Evolutionary conservation across 2,329 filamentous ascomycete genomes (phyloP), one percentile per base, ranked within the genome.

Genomic region (Arachnopeziza araneosa): DNA sequence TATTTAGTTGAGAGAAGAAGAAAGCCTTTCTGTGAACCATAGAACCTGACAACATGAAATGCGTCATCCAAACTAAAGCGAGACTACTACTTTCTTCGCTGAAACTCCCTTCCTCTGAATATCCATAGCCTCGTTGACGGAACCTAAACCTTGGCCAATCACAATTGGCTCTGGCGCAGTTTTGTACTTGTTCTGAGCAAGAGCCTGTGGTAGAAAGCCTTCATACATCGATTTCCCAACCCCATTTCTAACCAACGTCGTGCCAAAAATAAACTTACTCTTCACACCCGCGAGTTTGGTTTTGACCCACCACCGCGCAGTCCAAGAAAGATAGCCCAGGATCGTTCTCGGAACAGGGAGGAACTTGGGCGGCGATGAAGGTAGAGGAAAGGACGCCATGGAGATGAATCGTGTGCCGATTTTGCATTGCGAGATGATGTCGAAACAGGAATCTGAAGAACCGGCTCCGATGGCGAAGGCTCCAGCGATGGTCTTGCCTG

Each of bases 61-160:
- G 14, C 7, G 14, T 7, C 30, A 32, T 32, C 7, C 7, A 32
- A 14, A 7, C 12, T 44, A 44, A 19, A 44, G 36, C 2, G 36
- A 44, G 12, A 44, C 36, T 14, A 44, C 76, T 23, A 78, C 26
- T 64, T 79, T 80, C 65, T 72, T 72, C 1, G 73, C 77, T 6
- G 75, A 77, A 1, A 79, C 74, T 1, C 77, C 76, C 54, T 73
- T 70, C 50, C 62, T 70, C 4, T 74, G 63, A 0, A 71, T 24
- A 64, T 78, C 73, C 32, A 79, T 60, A 0, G 70, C 78, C 8
- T 70, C 72, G 57, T 80, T 76, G 1, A 79, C 68, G 36, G 67
- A 72, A 52, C 75, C 75, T 21, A 80, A 62, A 8, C 78, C 78
- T 4, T 75, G 69, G 2, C 76, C 75, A 0, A 76, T 70, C 49